Base-by-base conservation (phyloP, 2,329 filamentous ascomycete species). In the Bipolaris bicolor region DNA sequence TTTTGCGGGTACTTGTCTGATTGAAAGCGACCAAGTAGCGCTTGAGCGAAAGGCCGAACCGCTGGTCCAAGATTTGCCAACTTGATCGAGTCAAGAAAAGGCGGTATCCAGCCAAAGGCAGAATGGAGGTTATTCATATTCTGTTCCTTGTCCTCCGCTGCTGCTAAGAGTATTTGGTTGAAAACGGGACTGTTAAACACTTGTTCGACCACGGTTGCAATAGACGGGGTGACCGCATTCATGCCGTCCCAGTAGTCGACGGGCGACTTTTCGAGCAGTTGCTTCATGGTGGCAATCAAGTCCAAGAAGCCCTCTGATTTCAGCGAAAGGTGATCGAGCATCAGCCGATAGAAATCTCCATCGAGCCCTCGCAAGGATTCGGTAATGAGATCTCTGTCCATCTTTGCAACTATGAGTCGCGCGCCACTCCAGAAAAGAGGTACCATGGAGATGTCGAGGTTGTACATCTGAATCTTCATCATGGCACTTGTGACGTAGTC, bases 211-310 rank as follows among this genome's bases (percentile, higher is more conserved):
- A 98, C 86, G 33, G 89, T 87, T 40, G 88, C 88, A 4, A 92
- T 89, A 1, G 91, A 89, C 3, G 92, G 89, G 0, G 90, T 89
- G 49, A 94, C 91, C 29, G 91, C 86, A 49, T 90, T 88, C 78
- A 96, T 89, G 1, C 92, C 89, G 67, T 92, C 89, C 94, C 94
- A 97, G 67, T 97, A 95, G 43, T 90, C 90, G 52, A 84, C 85
- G 0, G 92, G 84, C 0, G 91, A 89, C 66, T 90, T 92, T 62
- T 88, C 84, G 50, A 97, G 80, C 15, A 97, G 83, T 11, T 81
- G 81, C 43, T 85, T 86, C 59, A 97, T 84, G 1, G 88, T 87
- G 54, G 87, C 86, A 44, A 96, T 82, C 15, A 95, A 81, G 56
- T 88, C 83, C 11, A 87, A 81, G 57, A 96, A 81, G 20, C 90